Base-by-base conservation (phyloP, 2,329 filamentous ascomycete species). In the Corynespora cassiicola region DNA sequence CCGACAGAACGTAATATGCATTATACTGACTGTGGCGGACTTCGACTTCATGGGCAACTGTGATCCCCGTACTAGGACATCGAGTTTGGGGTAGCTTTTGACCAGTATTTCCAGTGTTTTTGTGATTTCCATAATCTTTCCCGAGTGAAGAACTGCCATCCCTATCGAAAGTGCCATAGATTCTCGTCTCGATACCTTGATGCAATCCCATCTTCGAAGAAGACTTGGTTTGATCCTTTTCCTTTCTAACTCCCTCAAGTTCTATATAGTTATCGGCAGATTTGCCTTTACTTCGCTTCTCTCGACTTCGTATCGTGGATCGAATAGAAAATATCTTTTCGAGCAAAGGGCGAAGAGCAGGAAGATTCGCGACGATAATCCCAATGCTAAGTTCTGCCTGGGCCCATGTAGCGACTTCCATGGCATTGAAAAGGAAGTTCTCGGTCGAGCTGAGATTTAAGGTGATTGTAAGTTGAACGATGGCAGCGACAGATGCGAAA, bases 391-490 rank as follows among this genome's bases (percentile, higher is more conserved):
- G 23, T 19, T 47, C 43, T 3, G 39, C 43, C n/a, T 47, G 43
- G 20, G 43, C 39, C 43, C 43, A 47, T n/a, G 42, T 30, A 18
- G 43, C 46, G 7, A 50, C 46, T 7, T 44, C 42, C 46, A 50
- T 50, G 4, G 43, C 36, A n/a, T 44, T 16, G 34, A 33, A 47
- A 6, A 47, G 43, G 16, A 50, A 50, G 31, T 47, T 21, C 14
- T 22, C 18, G n/a, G 42, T 39, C 12, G 43, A 15, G 23, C 42
- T 44, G 7, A 68, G 48, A 21, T 63, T 63, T 39, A 66, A 47
- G 6, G 65, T 67, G 34, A 66, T 64, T 6, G 64, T 64, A 7
- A 66, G 50, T 11, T 63, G 59, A n/a, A 68, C 62, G 40, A 65
- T 65, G 6, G 61, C 63, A 7, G 63, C 42, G 9, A 52, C 39